Evolutionary conservation across 139 green algal genomes (phyloP), one percentile per base, ranked within the genome.

Genomic region (Bryopsis sp.): DNA sequence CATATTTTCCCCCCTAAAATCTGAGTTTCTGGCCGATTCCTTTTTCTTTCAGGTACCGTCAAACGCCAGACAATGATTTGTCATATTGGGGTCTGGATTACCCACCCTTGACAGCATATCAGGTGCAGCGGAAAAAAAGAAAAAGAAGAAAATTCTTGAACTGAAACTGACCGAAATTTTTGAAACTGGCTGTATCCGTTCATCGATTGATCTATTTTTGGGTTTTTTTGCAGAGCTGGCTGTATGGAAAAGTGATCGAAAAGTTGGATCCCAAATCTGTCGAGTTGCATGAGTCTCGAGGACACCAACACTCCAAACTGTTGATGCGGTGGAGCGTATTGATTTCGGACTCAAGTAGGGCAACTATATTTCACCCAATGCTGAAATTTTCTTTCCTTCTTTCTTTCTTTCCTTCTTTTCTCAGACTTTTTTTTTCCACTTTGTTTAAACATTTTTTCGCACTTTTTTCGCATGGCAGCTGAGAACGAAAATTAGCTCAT

Each of bases 11-110:
- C n/a, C n/a, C n/a, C n/a, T n/a, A n/a, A n/a, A n/a, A n/a, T n/a
- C n/a, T n/a, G n/a, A n/a, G n/a, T n/a, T n/a, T n/a, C n/a, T n/a
- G n/a, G n/a, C n/a, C n/a, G n/a, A n/a, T 54, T 26, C 43, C 48
- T 48, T 6, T 47, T 58, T 19, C 15, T 72, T 36, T 24, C 50
- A 82, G 75, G 75, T 80, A 82, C 54, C 64, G 57, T 3, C 66
- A 80, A 33, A 74, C 70, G 2, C 3, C 57, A 35, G 5, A 71
- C 57, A 85, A 82, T 64, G 72, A 76, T 37, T 35, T 67, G 1
- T 58, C 38, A 3, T 96, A 93, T 70, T 99, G 94, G 94, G 93
- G 93, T 3, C 74, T 99, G 38, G 94, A 99, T 78, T 99, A 99
- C 76, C 94, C 94, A 15, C 94, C 94, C 0, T 79, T 98, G 22